These are phyloP conservation scores for Darksidea phi DNA, from an alignment of 495 filamentous ascomycete genomes.

Conservation along the genomic window DNA sequence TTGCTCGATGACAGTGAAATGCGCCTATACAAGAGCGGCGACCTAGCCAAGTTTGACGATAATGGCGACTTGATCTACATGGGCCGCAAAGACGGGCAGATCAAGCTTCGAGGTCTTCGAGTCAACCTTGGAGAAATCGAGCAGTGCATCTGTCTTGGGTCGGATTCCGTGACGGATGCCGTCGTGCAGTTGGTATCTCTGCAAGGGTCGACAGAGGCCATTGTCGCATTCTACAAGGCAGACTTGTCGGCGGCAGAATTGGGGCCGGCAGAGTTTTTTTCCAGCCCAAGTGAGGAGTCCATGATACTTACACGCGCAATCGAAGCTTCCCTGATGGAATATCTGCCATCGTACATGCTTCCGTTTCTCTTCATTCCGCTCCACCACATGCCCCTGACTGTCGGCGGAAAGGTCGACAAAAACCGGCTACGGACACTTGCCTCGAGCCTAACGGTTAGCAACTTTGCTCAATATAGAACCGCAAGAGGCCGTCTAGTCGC, in stretches of 20 bases:
- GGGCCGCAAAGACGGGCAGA: background rate
- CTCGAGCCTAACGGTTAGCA: background rate
- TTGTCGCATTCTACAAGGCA: background rate
- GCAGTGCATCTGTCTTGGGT: background rate
- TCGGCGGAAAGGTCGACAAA: background rate
- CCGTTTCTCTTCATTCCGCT: background rate
- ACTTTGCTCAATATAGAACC: background rate
- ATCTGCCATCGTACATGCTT: background rate
- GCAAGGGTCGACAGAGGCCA: background rate
- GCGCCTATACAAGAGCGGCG: background rate
- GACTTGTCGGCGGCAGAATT: background rate
- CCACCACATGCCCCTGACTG: background rate
- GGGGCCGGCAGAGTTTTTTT: background rate
- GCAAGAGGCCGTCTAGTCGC: background rate
- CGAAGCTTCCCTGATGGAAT: background rate
- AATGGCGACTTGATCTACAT: background rate
- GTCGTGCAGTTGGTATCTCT: background rate
- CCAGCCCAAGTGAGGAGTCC: background rate
- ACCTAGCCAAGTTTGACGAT: background rate
- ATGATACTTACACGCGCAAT: background rate
- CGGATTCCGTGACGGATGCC: background rate
- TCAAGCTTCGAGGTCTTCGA: background rate
- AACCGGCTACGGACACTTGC: background rate
- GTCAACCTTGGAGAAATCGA: background rate
- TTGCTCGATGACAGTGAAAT: too few species aligned